Evolutionary conservation across 345 rosid species (phyloP).

Genomic region (Eucalyptus dawsonii): DNA sequence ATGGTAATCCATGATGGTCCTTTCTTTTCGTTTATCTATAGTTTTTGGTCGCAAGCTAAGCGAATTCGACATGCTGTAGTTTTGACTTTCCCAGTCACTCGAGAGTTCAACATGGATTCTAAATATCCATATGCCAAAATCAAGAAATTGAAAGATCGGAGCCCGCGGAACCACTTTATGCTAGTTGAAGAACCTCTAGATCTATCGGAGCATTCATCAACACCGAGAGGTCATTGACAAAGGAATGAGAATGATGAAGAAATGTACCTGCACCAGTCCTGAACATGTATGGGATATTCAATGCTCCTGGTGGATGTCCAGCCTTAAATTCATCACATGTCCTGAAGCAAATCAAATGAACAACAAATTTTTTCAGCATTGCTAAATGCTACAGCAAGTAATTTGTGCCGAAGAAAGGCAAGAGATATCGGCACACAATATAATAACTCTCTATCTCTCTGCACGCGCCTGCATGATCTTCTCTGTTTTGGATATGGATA

Average conservation of each 20-base stretch:
- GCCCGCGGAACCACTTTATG: neutral
- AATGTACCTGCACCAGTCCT: neutral
- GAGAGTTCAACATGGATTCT: neutral
- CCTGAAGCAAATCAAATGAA: neutral
- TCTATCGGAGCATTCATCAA: neutral
- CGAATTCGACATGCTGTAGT: neutral
- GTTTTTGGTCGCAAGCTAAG: neutral
- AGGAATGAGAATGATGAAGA: neutral
- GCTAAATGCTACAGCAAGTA: neutral
- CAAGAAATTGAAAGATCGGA: neutral
- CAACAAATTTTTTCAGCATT: neutral
- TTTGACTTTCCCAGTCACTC: neutral
- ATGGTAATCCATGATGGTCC: neutral
- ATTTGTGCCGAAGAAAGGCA: neutral
- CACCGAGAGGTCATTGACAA: neutral
- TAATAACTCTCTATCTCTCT: neutral
- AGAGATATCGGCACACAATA: neutral
- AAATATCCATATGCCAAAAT: neutral
- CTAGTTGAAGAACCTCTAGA: neutral
- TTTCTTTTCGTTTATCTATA: neutral
- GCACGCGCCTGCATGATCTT: neutral
- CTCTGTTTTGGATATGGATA: neutral
- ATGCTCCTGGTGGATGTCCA: slow-evolving; percentile 16
- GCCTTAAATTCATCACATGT: slow-evolving; percentile 13
- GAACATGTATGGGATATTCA: slow-evolving; percentile 16